These are phyloP conservation scores for Claviceps sp. DNA, from an alignment of 2,329 filamentous ascomycete species.

Conservation along the genomic window DNA sequence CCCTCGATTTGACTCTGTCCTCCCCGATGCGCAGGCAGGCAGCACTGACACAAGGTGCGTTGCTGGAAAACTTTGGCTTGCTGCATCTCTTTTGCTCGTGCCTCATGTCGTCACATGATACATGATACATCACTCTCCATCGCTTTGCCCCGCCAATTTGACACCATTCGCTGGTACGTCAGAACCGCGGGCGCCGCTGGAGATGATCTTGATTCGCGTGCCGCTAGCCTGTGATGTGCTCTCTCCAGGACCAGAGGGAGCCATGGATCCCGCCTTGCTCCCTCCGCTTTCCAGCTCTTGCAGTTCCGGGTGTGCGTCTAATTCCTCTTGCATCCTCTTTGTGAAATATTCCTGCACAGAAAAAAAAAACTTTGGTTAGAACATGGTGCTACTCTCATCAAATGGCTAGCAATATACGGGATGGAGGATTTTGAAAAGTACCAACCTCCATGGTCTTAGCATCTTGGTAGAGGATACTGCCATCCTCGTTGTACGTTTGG, in stretches of 20 bases:
- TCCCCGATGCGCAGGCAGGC: not conserved
- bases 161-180: slow-evolving; percentile 23
- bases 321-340: slow-evolving; percentile 37
- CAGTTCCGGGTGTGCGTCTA: slow-evolving; percentile 41
- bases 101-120: not conserved
- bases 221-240: slow-evolving; percentile 52
- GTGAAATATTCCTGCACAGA: slow-evolving; percentile 40
- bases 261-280: slow-evolving; percentile 21
- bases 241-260: slow-evolving; percentile 37
- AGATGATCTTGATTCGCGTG: slow-evolving; percentile 59
- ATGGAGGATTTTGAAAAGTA: not conserved
- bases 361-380: not conserved
- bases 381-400: not conserved
- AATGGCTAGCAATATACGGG: not conserved
- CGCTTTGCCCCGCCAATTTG: slow-evolving; percentile 32
- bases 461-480: slow-evolving; percentile 81
- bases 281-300: slow-evolving; percentile 38
- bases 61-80: not conserved
- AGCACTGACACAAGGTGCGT: not conserved
- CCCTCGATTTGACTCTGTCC: not conserved
- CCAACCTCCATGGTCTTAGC: slow-evolving; percentile 85
- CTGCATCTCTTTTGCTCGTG: not conserved
- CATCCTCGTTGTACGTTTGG: slow-evolving; percentile 92
- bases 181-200: slow-evolving; percentile 19
- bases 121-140: slow-evolving; percentile 31